Conservation (phyloP, 257 asterid species). For the Coffea eugenioides region DNA sequence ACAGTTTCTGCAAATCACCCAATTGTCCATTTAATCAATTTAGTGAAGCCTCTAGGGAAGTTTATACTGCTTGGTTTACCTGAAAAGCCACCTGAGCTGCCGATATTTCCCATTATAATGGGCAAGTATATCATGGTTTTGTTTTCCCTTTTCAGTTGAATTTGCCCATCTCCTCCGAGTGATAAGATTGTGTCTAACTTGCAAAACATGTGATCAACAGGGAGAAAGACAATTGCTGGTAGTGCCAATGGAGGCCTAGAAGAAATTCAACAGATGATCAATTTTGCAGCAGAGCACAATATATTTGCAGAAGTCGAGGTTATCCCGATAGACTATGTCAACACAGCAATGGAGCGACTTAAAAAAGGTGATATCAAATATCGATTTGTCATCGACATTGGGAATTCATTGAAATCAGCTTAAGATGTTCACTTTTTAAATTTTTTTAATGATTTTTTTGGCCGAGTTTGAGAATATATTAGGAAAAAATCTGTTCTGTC, state of each 20-base stretch:
- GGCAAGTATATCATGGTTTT: too few relatives aligned
- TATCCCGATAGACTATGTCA: constrained; percentile 44
- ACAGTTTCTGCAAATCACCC: background rate
- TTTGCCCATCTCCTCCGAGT: too few relatives aligned
- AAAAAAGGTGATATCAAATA: constrained; percentile 46
- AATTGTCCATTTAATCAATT: too few relatives aligned
- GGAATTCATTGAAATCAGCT: constrained; percentile 22
- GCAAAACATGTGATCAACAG: too few relatives aligned
- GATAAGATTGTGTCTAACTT: too few relatives aligned
- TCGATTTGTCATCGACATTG: constrained; percentile 55
- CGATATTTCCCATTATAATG: too few relatives aligned
- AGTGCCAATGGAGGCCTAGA: constrained; percentile 40
- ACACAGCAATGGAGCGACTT: constrained; percentile 57
- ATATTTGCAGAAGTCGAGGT: constrained; percentile 35
- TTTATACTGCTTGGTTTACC: background rate
- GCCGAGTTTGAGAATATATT: too few relatives aligned
- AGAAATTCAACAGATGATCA: constrained; percentile 47
- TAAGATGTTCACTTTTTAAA: too few relatives aligned
- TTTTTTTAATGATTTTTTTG: too few relatives aligned
- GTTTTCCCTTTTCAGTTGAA: too few relatives aligned
- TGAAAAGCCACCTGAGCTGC: background rate
- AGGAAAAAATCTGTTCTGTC: too few relatives aligned
- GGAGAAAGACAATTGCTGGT: too few relatives aligned
- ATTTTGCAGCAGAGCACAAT: constrained; percentile 32
- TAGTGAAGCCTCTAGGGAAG: background rate